Evolutionary conservation across 176 grass and related monocot species (phyloP).

Genomic region (Guadua angustifolia): DNA sequence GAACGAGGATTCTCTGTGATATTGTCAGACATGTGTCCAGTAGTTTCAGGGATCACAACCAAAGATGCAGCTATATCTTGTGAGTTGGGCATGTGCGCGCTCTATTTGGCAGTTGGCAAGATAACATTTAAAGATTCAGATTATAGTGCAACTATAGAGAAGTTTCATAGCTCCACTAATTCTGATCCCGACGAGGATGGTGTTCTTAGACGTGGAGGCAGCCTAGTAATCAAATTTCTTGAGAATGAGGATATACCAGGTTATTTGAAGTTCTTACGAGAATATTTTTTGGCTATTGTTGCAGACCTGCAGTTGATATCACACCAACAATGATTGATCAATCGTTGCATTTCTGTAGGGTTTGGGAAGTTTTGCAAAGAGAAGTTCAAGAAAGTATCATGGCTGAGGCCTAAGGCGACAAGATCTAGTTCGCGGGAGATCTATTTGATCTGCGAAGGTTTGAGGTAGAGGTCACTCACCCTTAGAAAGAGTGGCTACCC

Average conservation of each 20-base stretch:
- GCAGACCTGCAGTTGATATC: not conserved
- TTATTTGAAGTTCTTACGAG: constrained; percentile 15
- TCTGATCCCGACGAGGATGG: constrained; percentile 66
- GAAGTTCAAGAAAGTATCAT: constrained; percentile 77
- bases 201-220: constrained; percentile 71
- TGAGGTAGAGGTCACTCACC: constrained; percentile 44
- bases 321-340: not conserved
- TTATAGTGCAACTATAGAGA: constrained; percentile 45
- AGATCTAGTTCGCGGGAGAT: constrained; percentile 88
- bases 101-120: constrained; percentile 81
- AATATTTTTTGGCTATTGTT: not conserved
- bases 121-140: constrained; percentile 47
- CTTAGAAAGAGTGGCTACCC: not conserved
- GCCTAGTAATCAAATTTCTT: constrained; percentile 77
- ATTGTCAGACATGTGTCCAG: constrained; percentile 90
- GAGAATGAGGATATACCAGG: constrained; percentile 68
- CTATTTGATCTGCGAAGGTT: constrained; percentile 85
- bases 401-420: constrained; percentile 81
- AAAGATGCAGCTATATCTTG: constrained; percentile 90
- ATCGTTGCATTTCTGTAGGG: constrained; percentile 45
- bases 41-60: constrained; percentile 83
- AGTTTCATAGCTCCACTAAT: constrained; percentile 50
- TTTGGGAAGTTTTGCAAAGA: constrained; percentile 85
- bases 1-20: constrained; percentile 81
- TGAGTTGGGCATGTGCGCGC: constrained; percentile 64